Evolutionary conservation across 2,329 filamentous ascomycete genomes (phyloP), one percentile per base, ranked within the genome.

Genomic region (Colletotrichum neosansevieriae): DNA sequence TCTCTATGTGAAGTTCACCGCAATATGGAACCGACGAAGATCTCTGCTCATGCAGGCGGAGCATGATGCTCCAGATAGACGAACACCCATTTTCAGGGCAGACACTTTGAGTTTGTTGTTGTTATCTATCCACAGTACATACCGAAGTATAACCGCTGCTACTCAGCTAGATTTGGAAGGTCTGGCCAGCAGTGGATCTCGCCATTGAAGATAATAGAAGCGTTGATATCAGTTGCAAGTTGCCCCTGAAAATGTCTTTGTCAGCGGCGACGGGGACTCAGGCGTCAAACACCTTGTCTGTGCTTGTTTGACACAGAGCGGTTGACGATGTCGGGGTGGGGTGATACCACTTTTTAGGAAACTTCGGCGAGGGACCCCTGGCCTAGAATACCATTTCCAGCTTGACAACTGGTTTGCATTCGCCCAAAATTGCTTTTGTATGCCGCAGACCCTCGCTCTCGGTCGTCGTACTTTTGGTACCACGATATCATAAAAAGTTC

Each of bases 301-400:
- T 58, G 53, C 64, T 53, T 21, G 57, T 56, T 66, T 66, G 63
- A 62, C 49, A 62, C 58, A 56, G n/a, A 66, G 40, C 32, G 40
- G 58, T 34, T 42, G 32, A 13, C 50, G 19, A 53, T 47, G 54
- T 45, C 32, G 40, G 34, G 34, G 51, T 15, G 49, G 47, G 49
- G 19, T 38, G 29, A 19, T 36, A 11, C 53, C 19, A 21, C 58
- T 47, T 56, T 24, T 67, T 45, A 53, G 45, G 53, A 58, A 38
- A 58, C 44, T n/a, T 50, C 40, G 47, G 53, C 60, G 45, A 54
- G 65, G 59, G 47, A 13, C 6, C 60, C 65, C 45, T 47, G 53
- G 60, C 47, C 60, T 29, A 15, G 15, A 47, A 47, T 45, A 47
- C n/a, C 19, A 11, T 36, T 53, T 64, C 29, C 15, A 32, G 36